Base-by-base conservation (phyloP, 345 rosid genomes). In the Eucalyptus melliodora region DNA sequence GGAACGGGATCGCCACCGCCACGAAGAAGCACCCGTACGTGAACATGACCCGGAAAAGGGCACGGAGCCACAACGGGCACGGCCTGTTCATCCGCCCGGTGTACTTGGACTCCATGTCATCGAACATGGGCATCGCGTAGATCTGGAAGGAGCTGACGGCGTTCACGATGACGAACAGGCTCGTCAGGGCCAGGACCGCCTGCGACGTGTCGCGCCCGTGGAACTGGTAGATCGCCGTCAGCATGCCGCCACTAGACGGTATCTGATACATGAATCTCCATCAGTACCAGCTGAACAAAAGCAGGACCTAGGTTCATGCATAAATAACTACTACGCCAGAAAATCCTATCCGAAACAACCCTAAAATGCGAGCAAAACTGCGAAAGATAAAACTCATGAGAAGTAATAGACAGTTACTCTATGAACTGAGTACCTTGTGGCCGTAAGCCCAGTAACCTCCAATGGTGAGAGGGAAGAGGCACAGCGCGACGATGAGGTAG, bases 381-480 rank as follows among this genome's bases (percentile, higher is more conserved):
- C 27, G 15, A 77, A 40, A 40, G 27, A 40, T 40, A 42, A 37
- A 77, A 23, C 47, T 11, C 0, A 77, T 1, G 16, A 77, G 83
- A 37, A 77, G 47, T 37, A 77, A 40, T 40, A 37, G 12, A 23
- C 47, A 11, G 47, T 77, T 19, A 4, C 27, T 77, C 83, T 4
- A 21, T 37, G 83, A 77, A 77, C 6, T 8, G 53, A 88, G 53
- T 59, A 89, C 91, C 91, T 89, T 89, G 59, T 87, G 91, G 69
- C 91, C 91, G 16, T 89, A 89, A 26, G 91, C 91, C 91, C 91
- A 89, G 85, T 89, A 89, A 27, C 91, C 91, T n/a, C 89, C 91
- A 24, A 90, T 90, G 24, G 89, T 86, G 16, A 89, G 89, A n/a
- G 91, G 91, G 88, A 69, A 89, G 34, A 89, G 45, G 81, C 91